Conservation (phyloP, 1,139 yeast species). For the Scheffersomyces cryptocercus region DNA sequence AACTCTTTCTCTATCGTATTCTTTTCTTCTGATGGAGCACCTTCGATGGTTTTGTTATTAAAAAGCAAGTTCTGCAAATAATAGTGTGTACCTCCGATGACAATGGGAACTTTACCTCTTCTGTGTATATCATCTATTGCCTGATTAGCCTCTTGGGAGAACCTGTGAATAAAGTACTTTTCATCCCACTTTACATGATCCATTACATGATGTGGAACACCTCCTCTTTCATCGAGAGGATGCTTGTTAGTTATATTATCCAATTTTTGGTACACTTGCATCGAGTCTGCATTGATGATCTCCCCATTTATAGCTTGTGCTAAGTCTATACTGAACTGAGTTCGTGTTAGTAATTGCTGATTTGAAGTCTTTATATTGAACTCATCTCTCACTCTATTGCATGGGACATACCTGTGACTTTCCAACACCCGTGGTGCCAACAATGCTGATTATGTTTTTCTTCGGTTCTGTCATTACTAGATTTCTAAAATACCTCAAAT, state of each 20-base stretch:
- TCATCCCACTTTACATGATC: conserved; percentile 80
- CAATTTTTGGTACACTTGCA: conserved; percentile 82
- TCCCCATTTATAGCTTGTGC: conserved; percentile 84
- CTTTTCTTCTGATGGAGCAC: conserved; percentile 16
- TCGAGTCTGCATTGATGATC: conserved; percentile 91
- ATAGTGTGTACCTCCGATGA: conserved; percentile 97
- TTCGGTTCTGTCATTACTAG: conserved; percentile 27
- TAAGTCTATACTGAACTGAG: conserved; percentile 67
- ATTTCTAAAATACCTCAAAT: conserved; percentile 12
- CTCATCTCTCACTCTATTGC: conserved; percentile 1
- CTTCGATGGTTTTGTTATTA: conserved; percentile 56
- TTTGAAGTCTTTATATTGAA: neutral
- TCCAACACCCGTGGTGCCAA: conserved; percentile 98
- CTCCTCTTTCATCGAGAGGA: conserved; percentile 73
- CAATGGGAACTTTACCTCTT: conserved; percentile 75
- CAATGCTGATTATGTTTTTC: conserved; percentile 61
- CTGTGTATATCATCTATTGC: conserved; percentile 64
- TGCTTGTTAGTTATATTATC: conserved; percentile 90
- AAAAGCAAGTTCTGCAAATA: conserved; percentile 80
- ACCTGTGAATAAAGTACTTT: conserved; percentile 82
- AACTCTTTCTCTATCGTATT: conserved; percentile 15
- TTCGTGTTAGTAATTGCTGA: conserved; percentile 4
- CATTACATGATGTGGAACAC: conserved; percentile 82
- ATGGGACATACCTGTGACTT: conserved; percentile 66
- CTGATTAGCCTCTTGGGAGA: conserved; percentile 65